phyloP scores from a whole-genome alignment of 176 grass and related monocot genomes.

The Aegilops tauschii region DNA sequence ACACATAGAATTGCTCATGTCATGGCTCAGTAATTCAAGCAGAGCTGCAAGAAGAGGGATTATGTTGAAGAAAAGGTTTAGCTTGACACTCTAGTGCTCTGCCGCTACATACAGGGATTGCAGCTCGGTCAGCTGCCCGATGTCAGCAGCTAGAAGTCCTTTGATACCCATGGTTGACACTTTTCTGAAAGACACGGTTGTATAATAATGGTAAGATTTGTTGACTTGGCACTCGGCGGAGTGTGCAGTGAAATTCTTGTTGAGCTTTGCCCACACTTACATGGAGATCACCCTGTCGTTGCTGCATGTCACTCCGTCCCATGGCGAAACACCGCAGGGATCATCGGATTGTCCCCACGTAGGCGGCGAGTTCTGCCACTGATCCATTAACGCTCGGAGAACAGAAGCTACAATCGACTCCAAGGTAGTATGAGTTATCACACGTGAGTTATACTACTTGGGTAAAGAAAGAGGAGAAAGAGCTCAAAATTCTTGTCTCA shows the following conservation, averaged over 20 bases:
- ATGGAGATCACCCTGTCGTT: conserved; percentile 58
- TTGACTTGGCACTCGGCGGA: neutral
- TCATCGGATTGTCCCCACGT: conserved; percentile 77
- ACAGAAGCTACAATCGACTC: conserved; percentile 43
- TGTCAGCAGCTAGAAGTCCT: conserved; percentile 63
- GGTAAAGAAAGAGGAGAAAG: neutral
- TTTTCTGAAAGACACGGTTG: conserved; percentile 53
- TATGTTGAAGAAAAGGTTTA: neutral
- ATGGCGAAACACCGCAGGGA: conserved; percentile 66
- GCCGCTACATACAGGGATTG: conserved; percentile 62
- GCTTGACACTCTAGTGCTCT: neutral
- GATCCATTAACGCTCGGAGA: conserved; percentile 63
- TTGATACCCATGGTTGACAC: conserved; percentile 83
- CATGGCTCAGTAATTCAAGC: conserved; percentile 5
- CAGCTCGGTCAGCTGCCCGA: conserved; percentile 66
- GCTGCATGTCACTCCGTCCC: conserved; percentile 73
- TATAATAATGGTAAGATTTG: neutral
- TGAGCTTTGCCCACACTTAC: conserved; percentile 35
- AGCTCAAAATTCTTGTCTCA: neutral
- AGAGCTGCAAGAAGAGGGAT: conserved; percentile 10
- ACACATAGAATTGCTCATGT: neutral
- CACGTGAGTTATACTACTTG: no score
- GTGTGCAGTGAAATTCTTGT: neutral
- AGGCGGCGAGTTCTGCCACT: conserved; percentile 74
- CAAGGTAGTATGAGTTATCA: neutral